phyloP scores from a whole-genome alignment of 1,284 basidiomycete genomes.

The Microbotryum saponariae region DNA sequence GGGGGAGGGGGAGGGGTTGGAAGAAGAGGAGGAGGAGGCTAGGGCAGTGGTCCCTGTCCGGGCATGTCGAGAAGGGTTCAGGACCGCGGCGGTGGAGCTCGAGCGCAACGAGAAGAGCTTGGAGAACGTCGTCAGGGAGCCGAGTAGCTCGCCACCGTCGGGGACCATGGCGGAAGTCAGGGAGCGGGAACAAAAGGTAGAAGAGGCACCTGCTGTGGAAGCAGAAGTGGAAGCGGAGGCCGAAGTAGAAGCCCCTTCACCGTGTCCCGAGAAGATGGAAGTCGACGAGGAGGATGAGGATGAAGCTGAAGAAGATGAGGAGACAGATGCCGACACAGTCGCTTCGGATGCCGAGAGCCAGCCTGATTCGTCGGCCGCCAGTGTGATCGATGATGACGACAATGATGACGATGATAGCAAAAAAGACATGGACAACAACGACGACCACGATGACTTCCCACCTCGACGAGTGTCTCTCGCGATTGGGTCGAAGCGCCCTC shows the following conservation, averaged over 20 bases:
- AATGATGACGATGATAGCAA: not conserved
- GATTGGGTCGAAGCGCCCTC: not conserved
- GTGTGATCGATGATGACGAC: not conserved
- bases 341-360: not conserved
- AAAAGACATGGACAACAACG: not conserved
- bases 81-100: constrained; percentile 1
- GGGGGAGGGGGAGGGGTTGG: constrained; percentile 1
- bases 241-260: not conserved
- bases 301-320: not conserved
- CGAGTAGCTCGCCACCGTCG: not conserved
- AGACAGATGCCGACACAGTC: not conserved
- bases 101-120: not conserved
- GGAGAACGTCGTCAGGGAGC: not conserved
- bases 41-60: not conserved
- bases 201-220: not conserved
- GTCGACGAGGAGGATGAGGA: not conserved
- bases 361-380: not conserved
- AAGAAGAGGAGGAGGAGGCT: constrained; percentile 12
- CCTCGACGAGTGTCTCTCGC: not conserved
- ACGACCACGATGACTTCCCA: not conserved
- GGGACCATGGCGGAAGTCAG: not conserved
- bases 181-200: not conserved
- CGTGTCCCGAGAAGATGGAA: not conserved
- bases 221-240: not conserved
- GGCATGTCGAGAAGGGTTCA: constrained; percentile 1